phyloP scores from a whole-genome alignment of 331 rosid species.

The Arachis monticola region DNA sequence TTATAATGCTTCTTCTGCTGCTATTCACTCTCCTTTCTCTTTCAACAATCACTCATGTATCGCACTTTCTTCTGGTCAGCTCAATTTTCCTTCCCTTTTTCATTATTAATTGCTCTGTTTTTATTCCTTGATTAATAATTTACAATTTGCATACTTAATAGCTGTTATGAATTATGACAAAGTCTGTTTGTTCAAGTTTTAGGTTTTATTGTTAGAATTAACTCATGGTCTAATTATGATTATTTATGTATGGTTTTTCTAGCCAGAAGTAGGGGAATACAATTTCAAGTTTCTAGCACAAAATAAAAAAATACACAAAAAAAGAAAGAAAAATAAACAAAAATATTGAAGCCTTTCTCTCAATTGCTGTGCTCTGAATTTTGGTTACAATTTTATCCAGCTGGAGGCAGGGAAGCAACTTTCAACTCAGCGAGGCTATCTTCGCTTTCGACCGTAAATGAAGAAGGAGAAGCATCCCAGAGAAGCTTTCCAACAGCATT shows the following conservation, averaged over 20 bases:
- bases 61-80: slow-evolving; percentile 65
- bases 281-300: neutral
- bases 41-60: slow-evolving; percentile 45
- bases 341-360: neutral
- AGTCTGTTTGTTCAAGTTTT: slow-evolving; percentile 15
- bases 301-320: too few species aligned
- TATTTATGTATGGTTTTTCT: neutral
- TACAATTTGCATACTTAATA: neutral
- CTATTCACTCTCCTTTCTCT: slow-evolving; percentile 56
- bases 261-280: neutral
- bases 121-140: too few species aligned
- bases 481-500: slow-evolving; percentile 57
- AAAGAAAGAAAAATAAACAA: too few species aligned
- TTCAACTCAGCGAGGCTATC: slow-evolving; percentile 60
- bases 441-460: slow-evolving; percentile 56
- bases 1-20: slow-evolving; percentile 50
- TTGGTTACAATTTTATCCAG: slow-evolving; percentile 45
- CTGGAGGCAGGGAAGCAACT: slow-evolving; percentile 64
- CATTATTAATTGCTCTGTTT: neutral
- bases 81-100: neutral
- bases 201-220: slow-evolving; percentile 1
- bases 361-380: slow-evolving; percentile 8
- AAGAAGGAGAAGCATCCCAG: slow-evolving; percentile 58
- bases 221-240: neutral
- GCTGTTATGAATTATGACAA: neutral